Evolutionary conservation across 2,329 filamentous ascomycete species (phyloP), one percentile per base, ranked within the genome.

Genomic region (Metarhizium sp.): DNA sequence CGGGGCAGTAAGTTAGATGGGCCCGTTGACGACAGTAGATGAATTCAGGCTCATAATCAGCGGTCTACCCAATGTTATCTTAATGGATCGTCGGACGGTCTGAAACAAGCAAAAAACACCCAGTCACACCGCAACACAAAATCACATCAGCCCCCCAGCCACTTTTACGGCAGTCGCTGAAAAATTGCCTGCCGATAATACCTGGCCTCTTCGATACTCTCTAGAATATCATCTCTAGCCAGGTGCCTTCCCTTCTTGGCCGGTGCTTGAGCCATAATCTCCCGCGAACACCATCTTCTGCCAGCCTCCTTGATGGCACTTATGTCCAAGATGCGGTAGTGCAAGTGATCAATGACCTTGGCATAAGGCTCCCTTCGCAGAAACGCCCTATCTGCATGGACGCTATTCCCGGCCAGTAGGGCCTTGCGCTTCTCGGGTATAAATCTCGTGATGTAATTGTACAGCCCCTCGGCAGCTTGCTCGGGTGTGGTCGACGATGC

Each of bases 281-380:
- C 60, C 53, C 62, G 64, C 36, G 68, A 61, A 47, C 84, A 85
- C 92, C 94, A 99, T 49, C 92, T 79, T 60, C 84, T 81, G 18
- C 86, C 88, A 25, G 90, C 92, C 75, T 99, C 94, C 73, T 97
- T 97, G 66, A 97, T 82, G 50, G 85, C 81, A 70, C 91, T 96
- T 54, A 97, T 90, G 68, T 99, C 94, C 50, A 97, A 74, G 59
- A 99, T 88, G 16, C 94, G 83, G 72, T 99, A 91, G 71, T 95
- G 88, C 61, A 99, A 75, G 70, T 94, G 83, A 55, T 87, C 81
- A 51, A 89, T 73, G 2, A 96, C 84, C 57, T 78, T 75, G 43
- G 77, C 80, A 71, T 92, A 99, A 0, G 92, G 91, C 55, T 78
- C 78, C 59, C 82, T 81, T 5, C 82, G 77, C 57, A 99, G 76